These are phyloP conservation scores for Hemileccinum impolitum DNA, from an alignment of 768 basidiomycete species.

Conservation along the genomic window DNA sequence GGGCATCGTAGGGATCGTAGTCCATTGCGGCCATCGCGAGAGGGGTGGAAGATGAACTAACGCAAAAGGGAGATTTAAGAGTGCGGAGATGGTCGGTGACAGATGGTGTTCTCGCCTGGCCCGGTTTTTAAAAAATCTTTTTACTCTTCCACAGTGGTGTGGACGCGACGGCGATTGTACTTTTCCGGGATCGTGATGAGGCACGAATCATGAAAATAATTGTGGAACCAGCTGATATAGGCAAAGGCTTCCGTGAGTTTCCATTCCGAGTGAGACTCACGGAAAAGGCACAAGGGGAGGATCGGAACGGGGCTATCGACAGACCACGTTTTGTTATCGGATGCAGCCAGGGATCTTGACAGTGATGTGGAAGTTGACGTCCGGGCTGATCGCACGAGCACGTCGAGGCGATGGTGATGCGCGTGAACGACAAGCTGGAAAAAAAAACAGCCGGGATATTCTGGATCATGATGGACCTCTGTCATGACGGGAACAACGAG, in stretches of 20 bases:
- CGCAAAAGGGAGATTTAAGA: conserved; percentile 12
- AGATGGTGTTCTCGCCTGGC: too few relatives aligned
- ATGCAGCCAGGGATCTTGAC: too few relatives aligned
- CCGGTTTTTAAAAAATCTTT: too few relatives aligned
- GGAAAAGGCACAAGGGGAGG: conserved; percentile 13
- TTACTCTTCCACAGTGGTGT: not conserved
- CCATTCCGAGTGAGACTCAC: conserved; percentile 5
- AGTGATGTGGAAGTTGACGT: too few relatives aligned
- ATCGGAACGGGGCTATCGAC: not conserved
- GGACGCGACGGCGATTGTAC: not conserved
- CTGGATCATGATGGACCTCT: too few relatives aligned
- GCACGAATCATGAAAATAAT: not conserved
- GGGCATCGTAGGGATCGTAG: conserved; percentile 77
- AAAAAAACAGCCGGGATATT: too few relatives aligned
- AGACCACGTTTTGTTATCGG: too few relatives aligned
- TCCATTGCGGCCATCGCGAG: conserved; percentile 44
- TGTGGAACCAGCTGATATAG: too few relatives aligned
- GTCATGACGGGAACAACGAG: too few relatives aligned
- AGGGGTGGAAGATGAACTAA: not conserved
- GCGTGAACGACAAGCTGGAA: too few relatives aligned
- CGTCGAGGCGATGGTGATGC: too few relatives aligned
- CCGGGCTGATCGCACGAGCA: too few relatives aligned
- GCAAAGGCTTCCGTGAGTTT: conserved; percentile 2
- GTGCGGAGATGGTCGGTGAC: not conserved
- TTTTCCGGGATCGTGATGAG: not conserved